phyloP scores from a whole-genome alignment of 2,329 filamentous ascomycete species.

The Harringtonia lauricola region DNA sequence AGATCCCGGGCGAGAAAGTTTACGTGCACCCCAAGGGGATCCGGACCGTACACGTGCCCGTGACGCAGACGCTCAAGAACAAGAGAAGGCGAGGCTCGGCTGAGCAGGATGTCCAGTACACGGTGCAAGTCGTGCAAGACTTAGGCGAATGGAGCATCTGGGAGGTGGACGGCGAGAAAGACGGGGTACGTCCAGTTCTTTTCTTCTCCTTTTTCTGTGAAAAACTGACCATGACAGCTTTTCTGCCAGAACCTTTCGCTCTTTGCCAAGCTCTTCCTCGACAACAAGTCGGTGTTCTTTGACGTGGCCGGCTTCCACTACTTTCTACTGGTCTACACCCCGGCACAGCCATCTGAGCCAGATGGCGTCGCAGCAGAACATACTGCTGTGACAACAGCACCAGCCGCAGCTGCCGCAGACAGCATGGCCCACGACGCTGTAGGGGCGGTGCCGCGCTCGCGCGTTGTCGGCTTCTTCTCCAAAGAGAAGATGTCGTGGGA shows the following conservation, averaged over 20 bases:
- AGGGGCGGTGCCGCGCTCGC: constrained; percentile 9
- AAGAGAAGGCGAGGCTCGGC: constrained; percentile 26
- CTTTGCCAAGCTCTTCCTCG: constrained; percentile 93
- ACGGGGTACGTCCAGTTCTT: constrained; percentile 45
- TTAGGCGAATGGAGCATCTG: constrained; percentile 76
- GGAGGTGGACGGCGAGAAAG: constrained; percentile 82
- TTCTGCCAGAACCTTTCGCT: constrained; percentile 94
- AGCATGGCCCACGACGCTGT: constrained; percentile 4
- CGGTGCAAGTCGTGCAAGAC: constrained; percentile 36
- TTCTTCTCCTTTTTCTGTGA: neutral
- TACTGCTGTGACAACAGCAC: neutral
- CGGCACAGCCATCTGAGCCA: constrained; percentile 21
- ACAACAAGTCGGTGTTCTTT: constrained; percentile 98
- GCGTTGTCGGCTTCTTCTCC: constrained; percentile 89
- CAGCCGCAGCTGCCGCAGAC: constrained; percentile 1
- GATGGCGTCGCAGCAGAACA: neutral
- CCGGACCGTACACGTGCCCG: constrained; percentile 26
- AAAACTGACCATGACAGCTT: constrained; percentile 35
- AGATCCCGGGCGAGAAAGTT: constrained; percentile 57
- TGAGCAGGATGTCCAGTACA: constrained; percentile 18
- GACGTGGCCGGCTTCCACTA: constrained; percentile 92
- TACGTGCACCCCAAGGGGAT: constrained; percentile 51
- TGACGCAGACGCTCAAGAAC: constrained; percentile 19
- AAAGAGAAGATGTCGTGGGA: constrained; percentile 99
- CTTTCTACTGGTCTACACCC: constrained; percentile 75